Base-by-base conservation (phyloP, 192 early-diverging fungal genomes). In the Coemansia sp. region DNA sequence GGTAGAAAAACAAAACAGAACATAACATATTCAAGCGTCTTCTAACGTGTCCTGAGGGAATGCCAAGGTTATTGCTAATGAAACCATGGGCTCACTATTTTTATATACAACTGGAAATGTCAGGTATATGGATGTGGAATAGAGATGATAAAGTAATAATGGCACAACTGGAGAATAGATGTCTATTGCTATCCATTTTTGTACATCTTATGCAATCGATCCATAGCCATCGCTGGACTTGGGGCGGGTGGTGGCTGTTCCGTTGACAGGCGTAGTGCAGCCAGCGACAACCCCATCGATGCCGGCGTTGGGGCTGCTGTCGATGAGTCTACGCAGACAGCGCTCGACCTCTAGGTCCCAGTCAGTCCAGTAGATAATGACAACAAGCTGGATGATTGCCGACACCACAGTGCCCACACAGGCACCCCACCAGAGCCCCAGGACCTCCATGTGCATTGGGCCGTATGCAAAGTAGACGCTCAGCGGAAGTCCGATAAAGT, bases 341-440 rank as follows among this genome's bases (percentile, higher is more conserved):
- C 65, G 71, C 43, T 52, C 63, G 32, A 79, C 76, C 53, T 79
- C 76, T 5, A 65, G 37, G 6, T 69, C 64, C 76, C 76, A 78
- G 76, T 78, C 70, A 11, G 67, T 66, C 41, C 41, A 63, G 40
- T 56, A 50, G 48, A 69, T 21, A 43, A 75, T 68, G 53, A 65
- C 61, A 16, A 83, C 69, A 10, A 77, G 53, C 66, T 77, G 72
- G 32, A 56, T 38, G 18, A 77, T 10, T 12, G 66, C 69, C 7
- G 68, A 68, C 6, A 72, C 58, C 26, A 77, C 67, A 15, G 69
- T 69, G 8, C 81, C 91, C 11, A 84, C 64, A 45, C 83, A 86
- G 4, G 88, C 60, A 32, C 87, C 86, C 16, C 67, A 63, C 91
- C 91, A 92, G 21, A 92, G 72, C 16, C 91, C 91, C 23, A 77